Percentiles rank a stretch among this genome's conserved stretches.
phyloP scores from a whole-genome alignment of 495 filamentous ascomycete genomes.

The Tuber microsphaerosporum region DNA sequence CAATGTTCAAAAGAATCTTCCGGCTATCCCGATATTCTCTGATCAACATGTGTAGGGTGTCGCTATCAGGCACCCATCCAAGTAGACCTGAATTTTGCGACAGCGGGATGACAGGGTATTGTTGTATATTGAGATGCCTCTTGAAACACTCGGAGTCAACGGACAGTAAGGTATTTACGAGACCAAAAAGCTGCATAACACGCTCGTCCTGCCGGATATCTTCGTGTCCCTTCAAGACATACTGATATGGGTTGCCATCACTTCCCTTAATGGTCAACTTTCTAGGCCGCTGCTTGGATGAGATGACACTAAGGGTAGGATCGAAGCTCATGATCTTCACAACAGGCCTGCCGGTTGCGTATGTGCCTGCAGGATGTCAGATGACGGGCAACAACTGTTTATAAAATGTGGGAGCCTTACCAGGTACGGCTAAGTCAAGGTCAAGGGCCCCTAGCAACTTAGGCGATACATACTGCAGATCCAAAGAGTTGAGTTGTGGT shows the following conservation, averaged over 20 bases:
- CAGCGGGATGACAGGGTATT: slow-evolving; percentile 87
- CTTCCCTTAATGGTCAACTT: slow-evolving; percentile 82
- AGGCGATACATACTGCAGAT: slow-evolving; percentile 92
- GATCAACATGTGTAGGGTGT: slow-evolving; percentile 92
- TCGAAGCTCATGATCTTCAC: slow-evolving; percentile 86
- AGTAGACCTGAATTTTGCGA: slow-evolving; percentile 92
- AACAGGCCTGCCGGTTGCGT: slow-evolving; percentile 76
- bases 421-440: slow-evolving; percentile 80
- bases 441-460: slow-evolving; percentile 73
- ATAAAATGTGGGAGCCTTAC: slow-evolving; percentile 3
- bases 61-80: slow-evolving; percentile 96
- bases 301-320: slow-evolving; percentile 79
- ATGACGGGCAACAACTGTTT: neutral
- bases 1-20: slow-evolving; percentile 95
- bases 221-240: slow-evolving; percentile 90
- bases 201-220: slow-evolving; percentile 97
- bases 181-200: slow-evolving; percentile 97
- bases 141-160: slow-evolving; percentile 95
- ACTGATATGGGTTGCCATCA: slow-evolving; percentile 78
- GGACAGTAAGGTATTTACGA: slow-evolving; percentile 86
- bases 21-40: slow-evolving; percentile 94
- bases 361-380: slow-evolving; percentile 56
- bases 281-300: slow-evolving; percentile 89
- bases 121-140: slow-evolving; percentile 88
- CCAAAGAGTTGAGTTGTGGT: slow-evolving; percentile 82